Evolutionary conservation across 2,329 filamentous ascomycete species (phyloP).

Genomic region (Thelonectria discophora): DNA sequence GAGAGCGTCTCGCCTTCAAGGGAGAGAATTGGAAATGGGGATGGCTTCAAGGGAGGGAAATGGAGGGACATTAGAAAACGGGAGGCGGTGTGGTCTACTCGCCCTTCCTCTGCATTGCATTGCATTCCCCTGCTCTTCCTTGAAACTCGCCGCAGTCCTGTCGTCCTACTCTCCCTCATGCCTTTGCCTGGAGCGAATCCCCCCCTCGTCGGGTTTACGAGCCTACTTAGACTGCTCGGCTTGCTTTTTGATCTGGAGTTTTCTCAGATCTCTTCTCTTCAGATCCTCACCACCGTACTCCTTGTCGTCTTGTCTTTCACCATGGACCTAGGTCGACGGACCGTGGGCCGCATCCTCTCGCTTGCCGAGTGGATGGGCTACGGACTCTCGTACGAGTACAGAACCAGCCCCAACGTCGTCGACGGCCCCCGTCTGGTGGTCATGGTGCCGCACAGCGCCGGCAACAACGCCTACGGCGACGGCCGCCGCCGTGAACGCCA

Average conservation of each 20-base stretch:
- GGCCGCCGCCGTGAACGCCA: neutral
- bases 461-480: neutral
- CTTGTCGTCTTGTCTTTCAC: neutral
- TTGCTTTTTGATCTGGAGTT: no score
- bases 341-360: neutral
- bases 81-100: no score
- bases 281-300: no score
- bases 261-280: no score
- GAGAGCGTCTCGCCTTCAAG: neutral
- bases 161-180: neutral
- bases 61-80: no score
- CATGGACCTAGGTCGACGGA: no score
- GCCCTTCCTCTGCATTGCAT: neutral
- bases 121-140: neutral
- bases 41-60: no score
- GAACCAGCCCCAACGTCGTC: no score
- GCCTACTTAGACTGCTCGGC: no score
- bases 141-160: neutral
- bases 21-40: neutral
- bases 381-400: neutral
- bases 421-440: neutral
- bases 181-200: no score
- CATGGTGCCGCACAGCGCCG: no score
- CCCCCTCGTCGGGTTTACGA: no score
- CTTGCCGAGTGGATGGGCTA: conserved; percentile 1